These are phyloP conservation scores for Neopestalotiopsis rosae DNA, from an alignment of 2,329 filamentous ascomycete species.

Conservation along the genomic window DNA sequence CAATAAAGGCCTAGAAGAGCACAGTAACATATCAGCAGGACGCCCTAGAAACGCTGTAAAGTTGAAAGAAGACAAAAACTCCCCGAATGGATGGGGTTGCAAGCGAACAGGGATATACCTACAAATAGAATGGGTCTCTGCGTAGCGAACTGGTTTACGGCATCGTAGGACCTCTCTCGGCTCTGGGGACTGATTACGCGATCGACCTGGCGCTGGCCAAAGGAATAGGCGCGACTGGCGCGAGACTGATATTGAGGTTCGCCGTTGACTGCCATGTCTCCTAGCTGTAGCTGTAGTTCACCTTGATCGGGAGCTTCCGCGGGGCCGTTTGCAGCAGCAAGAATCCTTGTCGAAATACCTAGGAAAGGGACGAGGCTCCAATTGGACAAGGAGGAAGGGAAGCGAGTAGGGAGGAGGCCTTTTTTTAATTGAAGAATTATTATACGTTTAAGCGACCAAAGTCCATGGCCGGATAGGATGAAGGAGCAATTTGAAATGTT, in stretches of 20 bases:
- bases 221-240: conserved; percentile 43
- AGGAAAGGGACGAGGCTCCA: not conserved
- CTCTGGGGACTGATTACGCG: conserved; percentile 64
- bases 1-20: conserved; percentile 65
- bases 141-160: conserved; percentile 60
- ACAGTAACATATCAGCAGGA: not conserved
- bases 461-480: too few species aligned
- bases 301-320: not conserved
- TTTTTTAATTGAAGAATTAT: too few species aligned
- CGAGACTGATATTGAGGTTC: conserved; percentile 35
- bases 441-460: too few species aligned
- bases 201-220: conserved; percentile 51
- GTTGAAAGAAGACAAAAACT: not conserved
- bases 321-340: not conserved
- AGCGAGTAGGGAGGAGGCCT: too few species aligned
- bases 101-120: conserved; percentile 35
- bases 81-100: not conserved
- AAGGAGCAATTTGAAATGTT: too few species aligned
- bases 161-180: conserved; percentile 61
- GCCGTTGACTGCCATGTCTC: conserved; percentile 25
- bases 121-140: conserved; percentile 74
- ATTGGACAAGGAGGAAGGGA: not conserved
- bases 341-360: not conserved
- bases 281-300: not conserved
- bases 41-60: not conserved